These are phyloP conservation scores for Aspergillus neoniger DNA, from an alignment of 2,329 filamentous ascomycete genomes.

Conservation along the genomic window DNA sequence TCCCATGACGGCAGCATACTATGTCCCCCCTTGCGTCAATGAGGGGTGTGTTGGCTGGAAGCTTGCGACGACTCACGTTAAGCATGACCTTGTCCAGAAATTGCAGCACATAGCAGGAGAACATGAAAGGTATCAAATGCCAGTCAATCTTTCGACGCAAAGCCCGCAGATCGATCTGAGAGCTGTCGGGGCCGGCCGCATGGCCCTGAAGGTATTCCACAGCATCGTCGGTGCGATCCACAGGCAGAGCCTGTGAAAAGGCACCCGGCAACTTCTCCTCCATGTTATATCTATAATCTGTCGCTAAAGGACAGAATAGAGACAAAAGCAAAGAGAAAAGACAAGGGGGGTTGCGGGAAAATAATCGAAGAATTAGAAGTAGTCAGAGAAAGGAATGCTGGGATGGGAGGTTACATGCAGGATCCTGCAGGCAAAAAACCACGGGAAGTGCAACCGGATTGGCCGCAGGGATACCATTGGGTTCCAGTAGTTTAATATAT, in stretches of 20 bases:
- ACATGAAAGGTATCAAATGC: slow-evolving; percentile 36
- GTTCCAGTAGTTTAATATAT: not conserved
- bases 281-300: not conserved
- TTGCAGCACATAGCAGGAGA: slow-evolving; percentile 36
- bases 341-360: not conserved
- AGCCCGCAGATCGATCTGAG: slow-evolving; percentile 21
- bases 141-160: slow-evolving; percentile 35
- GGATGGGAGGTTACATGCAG: not conserved
- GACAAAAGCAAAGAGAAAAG: not conserved
- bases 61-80: slow-evolving; percentile 23
- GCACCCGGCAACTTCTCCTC: slow-evolving; percentile 14
- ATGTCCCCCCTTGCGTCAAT: not conserved
- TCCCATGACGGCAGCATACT: slow-evolving; percentile 65
- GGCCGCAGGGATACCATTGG: not conserved
- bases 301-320: not conserved
- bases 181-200: not conserved
- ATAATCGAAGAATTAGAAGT: not conserved
- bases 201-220: slow-evolving; percentile 26
- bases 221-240: slow-evolving; percentile 22
- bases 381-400: not conserved
- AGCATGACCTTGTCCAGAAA: slow-evolving; percentile 39
- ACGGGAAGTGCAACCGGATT: not conserved
- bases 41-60: not conserved
- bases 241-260: not conserved
- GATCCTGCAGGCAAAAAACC: not conserved